Conservation (phyloP, 73 alveolate species). For the Tetrahymena borealis region DNA sequence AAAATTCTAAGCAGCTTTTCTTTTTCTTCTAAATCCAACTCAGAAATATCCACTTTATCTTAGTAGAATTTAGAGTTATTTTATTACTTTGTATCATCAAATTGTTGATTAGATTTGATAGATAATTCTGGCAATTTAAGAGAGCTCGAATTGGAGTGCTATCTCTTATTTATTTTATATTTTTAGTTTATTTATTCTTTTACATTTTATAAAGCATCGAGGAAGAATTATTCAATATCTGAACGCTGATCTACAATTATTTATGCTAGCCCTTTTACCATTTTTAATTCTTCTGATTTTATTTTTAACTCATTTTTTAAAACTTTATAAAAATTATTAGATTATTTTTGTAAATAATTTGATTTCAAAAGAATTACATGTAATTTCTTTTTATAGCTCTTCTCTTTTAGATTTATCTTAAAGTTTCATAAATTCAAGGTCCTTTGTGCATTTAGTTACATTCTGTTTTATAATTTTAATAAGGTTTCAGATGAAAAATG, state of each 20-base stretch:
- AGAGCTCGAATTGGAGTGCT: neutral
- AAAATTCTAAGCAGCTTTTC: neutral
- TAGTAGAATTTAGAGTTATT: neutral
- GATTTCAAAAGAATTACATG: neutral
- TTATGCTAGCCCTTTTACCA: neutral
- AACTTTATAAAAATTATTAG: neutral
- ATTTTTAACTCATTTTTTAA: neutral
- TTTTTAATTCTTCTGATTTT: neutral
- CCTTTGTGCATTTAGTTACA: neutral
- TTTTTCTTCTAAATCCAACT: neutral
- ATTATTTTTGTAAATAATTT: neutral
- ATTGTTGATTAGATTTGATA: neutral
- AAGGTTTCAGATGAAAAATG: neutral
- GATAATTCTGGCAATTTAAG: neutral
- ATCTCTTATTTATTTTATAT: neutral
- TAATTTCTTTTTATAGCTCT: neutral
- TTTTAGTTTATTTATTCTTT: neutral
- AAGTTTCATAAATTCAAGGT: neutral
- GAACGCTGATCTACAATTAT: neutral
- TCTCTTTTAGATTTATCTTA: neutral
- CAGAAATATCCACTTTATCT: neutral
- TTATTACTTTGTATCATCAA: neutral
- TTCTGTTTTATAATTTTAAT: neutral
- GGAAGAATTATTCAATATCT: neutral
- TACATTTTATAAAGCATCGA: neutral